Conservation (phyloP, 2,329 filamentous ascomycete species). For the Lasiodiplodia citricola region DNA sequence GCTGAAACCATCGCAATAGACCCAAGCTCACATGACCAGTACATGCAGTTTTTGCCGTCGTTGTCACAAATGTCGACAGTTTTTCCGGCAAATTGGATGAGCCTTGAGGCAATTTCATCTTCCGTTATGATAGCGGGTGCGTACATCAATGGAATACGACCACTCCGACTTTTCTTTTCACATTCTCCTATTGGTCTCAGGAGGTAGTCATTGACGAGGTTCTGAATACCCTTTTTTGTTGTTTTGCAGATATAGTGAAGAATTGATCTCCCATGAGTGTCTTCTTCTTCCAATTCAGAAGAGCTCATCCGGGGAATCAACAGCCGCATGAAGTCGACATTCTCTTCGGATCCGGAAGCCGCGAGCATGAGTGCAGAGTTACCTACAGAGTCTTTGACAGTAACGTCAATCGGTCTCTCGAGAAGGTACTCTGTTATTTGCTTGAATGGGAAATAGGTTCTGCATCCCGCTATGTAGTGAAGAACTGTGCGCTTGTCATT, state of each 20-base stretch:
- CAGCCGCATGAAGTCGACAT: background rate
- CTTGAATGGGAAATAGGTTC: background rate
- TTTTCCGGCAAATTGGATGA: background rate
- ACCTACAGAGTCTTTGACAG: background rate
- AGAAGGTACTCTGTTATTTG: background rate
- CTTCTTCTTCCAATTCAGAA: background rate
- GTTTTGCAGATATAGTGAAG: background rate
- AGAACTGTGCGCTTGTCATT: background rate
- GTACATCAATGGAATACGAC: background rate
- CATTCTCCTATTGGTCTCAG: background rate
- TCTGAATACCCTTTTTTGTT: background rate
- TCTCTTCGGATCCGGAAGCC: background rate
- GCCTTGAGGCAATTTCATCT: background rate
- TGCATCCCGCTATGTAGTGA: background rate
- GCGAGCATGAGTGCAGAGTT: background rate
- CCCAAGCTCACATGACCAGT: background rate
- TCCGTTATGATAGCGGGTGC: background rate
- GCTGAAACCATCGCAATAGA: background rate
- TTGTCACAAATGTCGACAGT: background rate
- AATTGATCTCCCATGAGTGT: background rate
- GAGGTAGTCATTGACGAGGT: background rate
- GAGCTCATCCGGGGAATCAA: background rate
- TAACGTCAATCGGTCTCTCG: background rate
- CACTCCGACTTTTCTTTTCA: background rate
- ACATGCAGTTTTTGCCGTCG: background rate